phyloP scores from a whole-genome alignment of 2,329 filamentous ascomycete species.

The Fusarium virguliforme region DNA sequence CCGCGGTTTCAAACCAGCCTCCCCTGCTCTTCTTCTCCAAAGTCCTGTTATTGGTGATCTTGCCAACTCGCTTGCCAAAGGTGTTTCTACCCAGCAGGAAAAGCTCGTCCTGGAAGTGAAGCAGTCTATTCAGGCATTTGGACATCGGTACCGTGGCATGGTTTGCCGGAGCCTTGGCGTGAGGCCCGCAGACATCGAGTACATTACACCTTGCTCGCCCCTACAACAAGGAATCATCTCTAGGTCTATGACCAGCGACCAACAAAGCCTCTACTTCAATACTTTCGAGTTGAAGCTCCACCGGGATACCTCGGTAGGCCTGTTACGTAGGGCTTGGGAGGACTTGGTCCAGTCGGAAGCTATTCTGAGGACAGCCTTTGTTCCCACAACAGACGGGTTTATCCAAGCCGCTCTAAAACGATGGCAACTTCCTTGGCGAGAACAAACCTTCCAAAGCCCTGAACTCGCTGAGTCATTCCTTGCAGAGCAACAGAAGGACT shows the following conservation, averaged over 20 bases:
- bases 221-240: slow-evolving; percentile 91
- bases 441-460: slow-evolving; percentile 51
- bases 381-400: slow-evolving; percentile 81
- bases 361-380: slow-evolving; percentile 81
- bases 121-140: slow-evolving; percentile 75
- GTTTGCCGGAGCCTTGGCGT: slow-evolving; percentile 70
- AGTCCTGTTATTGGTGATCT: slow-evolving; percentile 69
- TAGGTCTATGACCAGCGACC: slow-evolving; percentile 71
- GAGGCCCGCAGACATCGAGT: slow-evolving; percentile 72
- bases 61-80: slow-evolving; percentile 55
- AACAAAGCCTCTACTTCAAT: slow-evolving; percentile 80
- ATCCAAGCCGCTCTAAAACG: slow-evolving; percentile 78
- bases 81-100: slow-evolving; percentile 22
- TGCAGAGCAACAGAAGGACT: slow-evolving; percentile 60
- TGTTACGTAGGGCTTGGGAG: slow-evolving; percentile 72
- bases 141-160: slow-evolving; percentile 71
- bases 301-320: slow-evolving; percentile 60
- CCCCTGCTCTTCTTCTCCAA: slow-evolving; percentile 78
- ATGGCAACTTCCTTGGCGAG: slow-evolving; percentile 61
- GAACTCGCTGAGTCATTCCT: slow-evolving; percentile 56
- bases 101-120: slow-evolving; percentile 64
- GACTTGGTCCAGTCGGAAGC: slow-evolving; percentile 67
- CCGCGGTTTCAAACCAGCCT: slow-evolving; percentile 72
- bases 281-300: slow-evolving; percentile 75
- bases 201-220: slow-evolving; percentile 86